These are phyloP conservation scores for Paraconiothyrium brasiliense DNA, from an alignment of 2,329 filamentous ascomycete genomes.

Conservation along the genomic window DNA sequence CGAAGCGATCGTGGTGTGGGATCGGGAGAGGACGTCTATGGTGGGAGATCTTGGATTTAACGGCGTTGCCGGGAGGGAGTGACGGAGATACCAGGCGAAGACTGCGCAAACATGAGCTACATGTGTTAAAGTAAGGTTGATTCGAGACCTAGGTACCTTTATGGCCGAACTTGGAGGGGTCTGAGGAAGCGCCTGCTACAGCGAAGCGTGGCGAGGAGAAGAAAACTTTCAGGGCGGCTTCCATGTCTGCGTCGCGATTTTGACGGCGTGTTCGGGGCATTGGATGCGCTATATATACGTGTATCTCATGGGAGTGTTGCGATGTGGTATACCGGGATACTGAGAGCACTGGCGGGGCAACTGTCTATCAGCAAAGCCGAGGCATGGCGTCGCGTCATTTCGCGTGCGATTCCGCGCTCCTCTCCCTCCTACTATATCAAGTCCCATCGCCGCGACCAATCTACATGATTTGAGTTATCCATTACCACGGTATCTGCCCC, in stretches of 20 bases:
- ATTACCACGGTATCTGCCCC: slow-evolving; percentile 46
- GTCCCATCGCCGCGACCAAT: too few species aligned
- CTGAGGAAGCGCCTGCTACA: slow-evolving; percentile 88
- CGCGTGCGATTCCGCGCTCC: slow-evolving; percentile 20
- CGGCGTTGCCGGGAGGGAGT: slow-evolving; percentile 79
- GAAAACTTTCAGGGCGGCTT: slow-evolving; percentile 78
- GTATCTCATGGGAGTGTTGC: background rate
- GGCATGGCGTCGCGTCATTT: slow-evolving; percentile 33
- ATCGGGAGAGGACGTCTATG: slow-evolving; percentile 69
- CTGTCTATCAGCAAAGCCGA: slow-evolving; percentile 16
- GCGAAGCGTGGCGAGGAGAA: slow-evolving; percentile 83
- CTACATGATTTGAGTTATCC: slow-evolving; percentile 26
- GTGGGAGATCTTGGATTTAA: slow-evolving; percentile 77
- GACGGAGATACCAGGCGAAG: slow-evolving; percentile 86
- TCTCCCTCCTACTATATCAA: background rate
- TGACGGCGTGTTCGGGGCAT: slow-evolving; percentile 41
- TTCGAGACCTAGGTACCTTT: slow-evolving; percentile 67
- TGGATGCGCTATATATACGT: background rate
- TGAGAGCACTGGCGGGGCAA: background rate
- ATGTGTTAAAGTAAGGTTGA: slow-evolving; percentile 14
- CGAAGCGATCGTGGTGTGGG: slow-evolving; percentile 71
- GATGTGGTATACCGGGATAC: background rate
- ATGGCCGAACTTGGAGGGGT: slow-evolving; percentile 86
- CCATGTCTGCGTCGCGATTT: slow-evolving; percentile 58
- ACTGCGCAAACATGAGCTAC: slow-evolving; percentile 62